These are phyloP conservation scores for Linum usitatissimum DNA, from an alignment of 345 rosid genomes.

Conservation along the genomic window DNA sequence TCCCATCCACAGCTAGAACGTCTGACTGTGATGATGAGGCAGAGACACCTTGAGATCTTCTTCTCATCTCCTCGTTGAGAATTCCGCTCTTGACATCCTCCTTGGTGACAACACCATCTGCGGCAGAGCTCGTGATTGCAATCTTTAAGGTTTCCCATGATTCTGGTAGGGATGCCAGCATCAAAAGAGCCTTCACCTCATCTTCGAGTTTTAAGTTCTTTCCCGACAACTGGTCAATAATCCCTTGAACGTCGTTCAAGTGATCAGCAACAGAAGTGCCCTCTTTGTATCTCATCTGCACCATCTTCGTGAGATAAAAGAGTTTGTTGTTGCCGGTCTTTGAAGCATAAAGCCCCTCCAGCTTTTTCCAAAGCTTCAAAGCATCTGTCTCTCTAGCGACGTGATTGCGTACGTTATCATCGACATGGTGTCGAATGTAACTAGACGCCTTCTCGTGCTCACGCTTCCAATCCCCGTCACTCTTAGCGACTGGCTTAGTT, in stretches of 20 bases:
- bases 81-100: no score
- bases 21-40: no score
- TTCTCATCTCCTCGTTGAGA: no score
- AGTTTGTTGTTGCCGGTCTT: neutral
- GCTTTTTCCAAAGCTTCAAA: neutral
- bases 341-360: neutral
- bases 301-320: slow-evolving; percentile 3
- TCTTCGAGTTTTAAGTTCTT: neutral
- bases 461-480: no score
- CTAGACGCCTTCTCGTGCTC: no score
- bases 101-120: neutral
- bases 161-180: neutral
- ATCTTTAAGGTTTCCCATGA: neutral
- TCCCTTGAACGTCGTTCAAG: slow-evolving; percentile 7
- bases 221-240: neutral
- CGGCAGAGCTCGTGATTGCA: neutral
- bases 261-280: neutral
- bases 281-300: neutral
- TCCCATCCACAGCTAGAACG: no score
- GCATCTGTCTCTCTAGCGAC: neutral
- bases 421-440: no score
- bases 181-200: neutral
- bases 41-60: no score
- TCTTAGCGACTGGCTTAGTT: no score
- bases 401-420: no score